Evolutionary conservation across 306 rosid species (phyloP).

Genomic region (Mucuna pruriens): DNA sequence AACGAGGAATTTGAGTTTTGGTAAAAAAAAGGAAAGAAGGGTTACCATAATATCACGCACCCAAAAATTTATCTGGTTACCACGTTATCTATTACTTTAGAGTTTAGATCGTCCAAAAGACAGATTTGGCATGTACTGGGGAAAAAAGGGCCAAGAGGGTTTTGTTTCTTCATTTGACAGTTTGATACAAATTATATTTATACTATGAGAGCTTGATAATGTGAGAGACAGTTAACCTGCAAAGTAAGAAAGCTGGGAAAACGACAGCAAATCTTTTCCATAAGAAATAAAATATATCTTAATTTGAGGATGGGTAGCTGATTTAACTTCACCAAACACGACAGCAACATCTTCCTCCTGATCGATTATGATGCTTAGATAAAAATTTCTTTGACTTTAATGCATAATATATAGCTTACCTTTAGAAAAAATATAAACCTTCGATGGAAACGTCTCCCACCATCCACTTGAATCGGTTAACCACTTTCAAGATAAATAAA

Average conservation of each 20-base stretch:
- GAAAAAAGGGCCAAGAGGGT: background rate
- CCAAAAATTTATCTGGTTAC: background rate
- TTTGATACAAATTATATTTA: background rate
- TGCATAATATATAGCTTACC: background rate
- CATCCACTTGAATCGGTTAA: too few species aligned
- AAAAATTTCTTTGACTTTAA: background rate
- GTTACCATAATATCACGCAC: background rate
- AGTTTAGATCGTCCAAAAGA: too few species aligned
- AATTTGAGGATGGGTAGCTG: background rate
- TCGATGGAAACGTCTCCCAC: too few species aligned
- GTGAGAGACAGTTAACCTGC: background rate
- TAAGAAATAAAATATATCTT: background rate
- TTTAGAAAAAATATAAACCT: too few species aligned
- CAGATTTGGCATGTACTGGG: too few species aligned
- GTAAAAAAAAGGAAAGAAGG: background rate
- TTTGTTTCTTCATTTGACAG: background rate
- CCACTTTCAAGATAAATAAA: too few species aligned
- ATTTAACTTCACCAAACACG: slow-evolving; percentile 41
- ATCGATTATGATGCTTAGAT: background rate
- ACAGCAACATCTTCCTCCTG: slow-evolving; percentile 33
- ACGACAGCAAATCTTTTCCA: slow-evolving; percentile 29
- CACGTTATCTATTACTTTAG: background rate
- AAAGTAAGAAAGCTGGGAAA: slow-evolving; percentile 30
- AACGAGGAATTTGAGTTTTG: background rate
- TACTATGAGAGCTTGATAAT: background rate